phyloP scores from a whole-genome alignment of 768 basidiomycete species.

The Fomitopsis pulvina region DNA sequence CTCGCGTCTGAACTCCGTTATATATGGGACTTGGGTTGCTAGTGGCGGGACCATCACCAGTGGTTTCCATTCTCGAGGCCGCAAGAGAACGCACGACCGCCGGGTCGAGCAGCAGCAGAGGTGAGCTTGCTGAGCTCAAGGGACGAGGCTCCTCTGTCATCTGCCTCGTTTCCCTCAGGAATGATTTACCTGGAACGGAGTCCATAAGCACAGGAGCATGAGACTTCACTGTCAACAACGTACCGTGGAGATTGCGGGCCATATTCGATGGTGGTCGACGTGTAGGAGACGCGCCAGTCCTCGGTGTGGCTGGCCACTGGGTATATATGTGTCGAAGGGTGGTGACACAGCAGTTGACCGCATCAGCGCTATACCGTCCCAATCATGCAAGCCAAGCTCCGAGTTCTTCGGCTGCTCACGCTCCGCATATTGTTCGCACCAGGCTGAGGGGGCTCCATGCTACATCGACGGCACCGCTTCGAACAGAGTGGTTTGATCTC shows the following conservation, averaged over 20 bases:
- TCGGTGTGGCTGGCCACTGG: not conserved
- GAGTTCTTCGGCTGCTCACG: not conserved
- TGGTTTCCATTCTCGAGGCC: not conserved
- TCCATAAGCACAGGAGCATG: not conserved
- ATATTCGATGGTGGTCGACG: not conserved
- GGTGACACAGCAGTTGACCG: not conserved
- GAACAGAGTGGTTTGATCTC: too few species aligned
- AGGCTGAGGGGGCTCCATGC: too few species aligned
- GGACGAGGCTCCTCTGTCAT: constrained; percentile 6
- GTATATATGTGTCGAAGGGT: not conserved
- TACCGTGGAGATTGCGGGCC: not conserved
- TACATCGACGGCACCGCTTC: too few species aligned
- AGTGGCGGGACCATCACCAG: not conserved
- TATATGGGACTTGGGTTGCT: not conserved
- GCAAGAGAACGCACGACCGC: not conserved
- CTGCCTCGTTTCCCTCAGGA: not conserved
- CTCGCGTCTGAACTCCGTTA: not conserved
- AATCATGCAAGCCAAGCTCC: too few species aligned
- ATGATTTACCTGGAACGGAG: not conserved
- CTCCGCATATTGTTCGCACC: not conserved
- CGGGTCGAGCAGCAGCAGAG: not conserved
- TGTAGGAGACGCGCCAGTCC: not conserved
- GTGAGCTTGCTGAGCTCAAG: not conserved
- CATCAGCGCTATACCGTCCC: not conserved
- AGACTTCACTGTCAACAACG: not conserved